Conservation (phyloP, 768 basidiomycete genomes). For the Pilatotrama ljubarskyi region DNA sequence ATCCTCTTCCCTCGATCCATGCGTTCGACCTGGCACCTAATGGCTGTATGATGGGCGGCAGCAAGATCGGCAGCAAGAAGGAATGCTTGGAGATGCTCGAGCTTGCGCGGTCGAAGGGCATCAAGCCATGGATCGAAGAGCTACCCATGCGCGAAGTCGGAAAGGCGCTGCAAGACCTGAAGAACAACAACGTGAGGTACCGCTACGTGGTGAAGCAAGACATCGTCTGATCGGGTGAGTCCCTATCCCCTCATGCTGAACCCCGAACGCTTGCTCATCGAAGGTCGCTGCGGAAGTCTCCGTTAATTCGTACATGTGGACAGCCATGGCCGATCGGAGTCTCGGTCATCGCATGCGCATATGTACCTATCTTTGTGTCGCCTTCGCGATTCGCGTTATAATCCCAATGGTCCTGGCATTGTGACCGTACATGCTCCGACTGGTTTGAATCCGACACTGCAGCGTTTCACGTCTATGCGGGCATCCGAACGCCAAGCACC, state of each 20-base stretch:
- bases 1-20: constrained; percentile 34
- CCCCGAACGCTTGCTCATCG: background rate
- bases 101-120: constrained; percentile 53
- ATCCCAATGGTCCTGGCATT: no score
- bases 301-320: no score
- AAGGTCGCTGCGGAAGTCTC: background rate
- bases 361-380: no score
- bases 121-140: constrained; percentile 47
- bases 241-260: background rate
- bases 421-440: no score
- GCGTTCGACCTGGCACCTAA: constrained; percentile 35
- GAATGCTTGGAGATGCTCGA: constrained; percentile 62
- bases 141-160: constrained; percentile 48
- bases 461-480: no score
- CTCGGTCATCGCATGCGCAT: no score
- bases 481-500: no score
- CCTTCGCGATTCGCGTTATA: no score
- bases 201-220: constrained; percentile 48
- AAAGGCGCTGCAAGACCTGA: constrained; percentile 49
- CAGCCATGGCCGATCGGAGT: no score
- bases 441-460: no score
- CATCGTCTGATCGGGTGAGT: constrained; percentile 3
- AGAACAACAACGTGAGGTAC: constrained; percentile 52
- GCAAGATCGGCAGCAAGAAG: constrained; percentile 55
- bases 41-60: constrained; percentile 27